Percentiles rank a stretch among this genome's conserved stretches.
These are phyloP conservation scores for Amniculicola lignicola DNA, from an alignment of 495 filamentous ascomycete species.

Conservation along the genomic window DNA sequence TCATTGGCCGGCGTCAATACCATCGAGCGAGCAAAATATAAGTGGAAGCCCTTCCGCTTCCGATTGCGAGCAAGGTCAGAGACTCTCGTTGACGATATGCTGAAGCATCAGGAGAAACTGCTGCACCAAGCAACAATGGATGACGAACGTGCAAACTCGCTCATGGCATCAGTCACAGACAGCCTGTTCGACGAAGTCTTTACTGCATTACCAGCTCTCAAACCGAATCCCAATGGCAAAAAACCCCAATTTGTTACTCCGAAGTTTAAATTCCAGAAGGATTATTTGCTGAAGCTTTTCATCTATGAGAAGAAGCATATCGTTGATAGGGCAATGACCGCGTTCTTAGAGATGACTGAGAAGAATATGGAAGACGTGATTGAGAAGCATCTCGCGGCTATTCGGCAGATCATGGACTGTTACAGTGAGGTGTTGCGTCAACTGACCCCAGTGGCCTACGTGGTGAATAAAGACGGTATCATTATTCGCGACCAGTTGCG, in stretches of 20 bases:
- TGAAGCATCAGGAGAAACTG: neutral
- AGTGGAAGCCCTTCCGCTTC: neutral
- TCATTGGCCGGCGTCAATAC: neutral
- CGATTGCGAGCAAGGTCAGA: neutral
- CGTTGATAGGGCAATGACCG: too few relatives aligned
- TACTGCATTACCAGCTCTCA: neutral
- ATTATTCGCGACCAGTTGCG: too few relatives aligned
- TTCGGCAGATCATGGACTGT: too few relatives aligned
- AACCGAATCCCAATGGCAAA: neutral
- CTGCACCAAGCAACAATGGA: neutral
- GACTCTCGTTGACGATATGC: neutral
- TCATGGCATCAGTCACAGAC: neutral
- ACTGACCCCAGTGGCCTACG: too few relatives aligned
- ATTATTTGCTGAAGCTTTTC: neutral
- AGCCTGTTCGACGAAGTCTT: neutral
- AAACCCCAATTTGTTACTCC: neutral
- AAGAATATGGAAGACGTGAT: too few relatives aligned
- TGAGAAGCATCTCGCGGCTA: too few relatives aligned
- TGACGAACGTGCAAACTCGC: neutral
- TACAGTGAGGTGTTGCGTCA: too few relatives aligned
- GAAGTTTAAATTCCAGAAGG: neutral
- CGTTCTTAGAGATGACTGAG: too few relatives aligned
- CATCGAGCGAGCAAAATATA: neutral
- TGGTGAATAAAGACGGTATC: too few relatives aligned
- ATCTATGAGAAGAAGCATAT: neutral